Percentiles rank a stretch among this genome's conserved stretches.
These are phyloP conservation scores for Cytidiella melzeri DNA, from an alignment of 768 basidiomycete genomes.

Conservation along the genomic window DNA sequence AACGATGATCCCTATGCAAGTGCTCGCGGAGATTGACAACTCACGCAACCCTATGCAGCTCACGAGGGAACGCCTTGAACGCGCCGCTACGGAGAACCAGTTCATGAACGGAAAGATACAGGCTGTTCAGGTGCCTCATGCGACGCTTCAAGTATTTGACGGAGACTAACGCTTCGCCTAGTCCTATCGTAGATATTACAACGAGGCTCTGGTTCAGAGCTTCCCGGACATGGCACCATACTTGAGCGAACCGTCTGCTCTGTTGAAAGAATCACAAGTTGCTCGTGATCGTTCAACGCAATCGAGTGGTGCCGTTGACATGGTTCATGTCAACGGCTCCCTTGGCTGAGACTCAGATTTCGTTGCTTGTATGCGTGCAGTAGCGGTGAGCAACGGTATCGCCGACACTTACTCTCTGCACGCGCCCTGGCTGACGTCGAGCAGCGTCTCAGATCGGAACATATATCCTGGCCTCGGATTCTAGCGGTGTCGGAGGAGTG, in stretches of 20 bases:
- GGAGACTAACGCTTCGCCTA: constrained; percentile 20
- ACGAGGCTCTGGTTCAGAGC: constrained; percentile 64
- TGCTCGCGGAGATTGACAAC: constrained; percentile 74
- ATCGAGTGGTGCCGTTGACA: no score
- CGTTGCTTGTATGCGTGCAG: no score
- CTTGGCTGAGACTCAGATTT: no score
- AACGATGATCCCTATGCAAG: constrained; percentile 70
- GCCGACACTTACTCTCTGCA: no score
- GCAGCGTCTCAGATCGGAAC: no score
- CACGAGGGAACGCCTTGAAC: constrained; percentile 73
- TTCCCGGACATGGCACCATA: constrained; percentile 57
- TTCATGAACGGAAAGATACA: constrained; percentile 88
- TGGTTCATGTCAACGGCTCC: constrained; percentile 7
- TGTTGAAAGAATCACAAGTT: neutral
- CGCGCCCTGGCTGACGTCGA: no score
- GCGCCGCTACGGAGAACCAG: constrained; percentile 84
- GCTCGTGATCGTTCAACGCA: no score
- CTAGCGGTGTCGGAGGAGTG: no score
- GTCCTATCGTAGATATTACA: constrained; percentile 64
- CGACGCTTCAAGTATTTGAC: neutral
- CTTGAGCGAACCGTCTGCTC: constrained; percentile 11
- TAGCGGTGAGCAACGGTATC: no score
- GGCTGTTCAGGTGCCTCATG: constrained; percentile 52
- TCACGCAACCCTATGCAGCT: constrained; percentile 76
- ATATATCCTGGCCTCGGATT: no score